Base-by-base conservation (phyloP, 768 basidiomycete genomes). In the Amanita subjunquillea region DNA sequence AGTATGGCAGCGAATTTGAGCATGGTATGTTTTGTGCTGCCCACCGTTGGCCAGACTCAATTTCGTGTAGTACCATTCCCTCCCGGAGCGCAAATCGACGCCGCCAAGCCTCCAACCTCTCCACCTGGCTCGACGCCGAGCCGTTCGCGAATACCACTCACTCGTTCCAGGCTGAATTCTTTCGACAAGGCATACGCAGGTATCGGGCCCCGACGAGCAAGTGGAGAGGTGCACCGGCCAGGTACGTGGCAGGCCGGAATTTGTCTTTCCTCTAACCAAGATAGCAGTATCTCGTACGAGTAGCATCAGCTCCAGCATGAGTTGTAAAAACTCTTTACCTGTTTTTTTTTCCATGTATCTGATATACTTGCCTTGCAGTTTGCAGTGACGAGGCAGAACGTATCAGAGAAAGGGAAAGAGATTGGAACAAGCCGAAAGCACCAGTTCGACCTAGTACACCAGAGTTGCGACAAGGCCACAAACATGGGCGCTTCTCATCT, bases 361-460 rank as follows among this genome's bases (percentile, higher is more conserved):
- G 9, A 53, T 38, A 5, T 32, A 23, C 22, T 29, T 25, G 7
- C 22, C n/a, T 13, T 43, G 12, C 36, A 48, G 53, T 54, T 6
- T 54, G 54, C 36, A 51, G 51, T 41, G 59, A 62, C 29, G 63
- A 63, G 39, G 53, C 49, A n/a, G 59, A 62, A 36, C 55, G 56
- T 25, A 30, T 62, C 7, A 69, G 65, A 46, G 73, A 77, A 48
- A 75, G 68, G 34, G 77, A 80, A 60, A 71, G 70, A 44, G 69
- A 70, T 41, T 74, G 79, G 80, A 76, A 75, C 54, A 62, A 58
- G 45, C 61, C 56, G 22, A 55, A 50, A 45, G 48, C 60, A 50
- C 58, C 54, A 27, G 47, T 47, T 30, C 57, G 56, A 40, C 40
- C 59, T 20, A 53, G 43, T 45, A 58, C 60, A 30, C 59, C 62